Conservation (phyloP, 1,139 yeast species). For the Hyphopichia burtonii region DNA sequence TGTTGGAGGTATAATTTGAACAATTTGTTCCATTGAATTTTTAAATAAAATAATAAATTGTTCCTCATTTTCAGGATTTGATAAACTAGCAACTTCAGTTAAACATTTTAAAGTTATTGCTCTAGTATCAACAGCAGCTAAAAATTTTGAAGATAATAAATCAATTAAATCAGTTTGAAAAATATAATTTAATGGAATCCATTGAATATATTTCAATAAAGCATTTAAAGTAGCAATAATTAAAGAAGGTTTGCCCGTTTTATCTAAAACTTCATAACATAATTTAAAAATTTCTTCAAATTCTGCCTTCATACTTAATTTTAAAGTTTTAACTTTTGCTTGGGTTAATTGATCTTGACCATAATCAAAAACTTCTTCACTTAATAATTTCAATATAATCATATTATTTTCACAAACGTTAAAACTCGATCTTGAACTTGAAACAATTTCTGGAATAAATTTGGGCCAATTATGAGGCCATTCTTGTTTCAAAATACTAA, state of each 20-base stretch:
- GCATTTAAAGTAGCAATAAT: slow-evolving; percentile 84
- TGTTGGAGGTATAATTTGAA: slow-evolving; percentile 67
- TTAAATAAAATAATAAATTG: slow-evolving; percentile 73
- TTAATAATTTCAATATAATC: slow-evolving; percentile 82
- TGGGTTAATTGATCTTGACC: slow-evolving; percentile 96
- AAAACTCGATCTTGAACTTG: slow-evolving; percentile 78
- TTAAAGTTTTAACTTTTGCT: slow-evolving; percentile 83
- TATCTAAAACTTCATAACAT: slow-evolving; percentile 90
- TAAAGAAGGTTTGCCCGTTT: slow-evolving; percentile 78
- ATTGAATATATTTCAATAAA: slow-evolving; percentile 79
- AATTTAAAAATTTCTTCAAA: slow-evolving; percentile 90
- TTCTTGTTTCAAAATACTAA: slow-evolving; percentile 91
- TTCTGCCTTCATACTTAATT: slow-evolving; percentile 82
- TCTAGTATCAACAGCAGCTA: slow-evolving; percentile 79
- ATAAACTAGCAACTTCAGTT: slow-evolving; percentile 80
- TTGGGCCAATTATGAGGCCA: slow-evolving; percentile 99
- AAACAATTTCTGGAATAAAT: slow-evolving; percentile 89
- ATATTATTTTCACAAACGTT: slow-evolving; percentile 97
- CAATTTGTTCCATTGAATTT: slow-evolving; percentile 69
- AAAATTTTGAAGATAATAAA: slow-evolving; percentile 70
- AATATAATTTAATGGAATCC: slow-evolving; percentile 90
- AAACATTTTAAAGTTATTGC: slow-evolving; percentile 85
- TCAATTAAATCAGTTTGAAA: slow-evolving; percentile 82
- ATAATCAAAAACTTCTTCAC: slow-evolving; percentile 95
- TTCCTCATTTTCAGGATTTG: slow-evolving; percentile 60